Conservation (phyloP, 805 yeast genomes). For the Yamadazyma scolyti region DNA sequence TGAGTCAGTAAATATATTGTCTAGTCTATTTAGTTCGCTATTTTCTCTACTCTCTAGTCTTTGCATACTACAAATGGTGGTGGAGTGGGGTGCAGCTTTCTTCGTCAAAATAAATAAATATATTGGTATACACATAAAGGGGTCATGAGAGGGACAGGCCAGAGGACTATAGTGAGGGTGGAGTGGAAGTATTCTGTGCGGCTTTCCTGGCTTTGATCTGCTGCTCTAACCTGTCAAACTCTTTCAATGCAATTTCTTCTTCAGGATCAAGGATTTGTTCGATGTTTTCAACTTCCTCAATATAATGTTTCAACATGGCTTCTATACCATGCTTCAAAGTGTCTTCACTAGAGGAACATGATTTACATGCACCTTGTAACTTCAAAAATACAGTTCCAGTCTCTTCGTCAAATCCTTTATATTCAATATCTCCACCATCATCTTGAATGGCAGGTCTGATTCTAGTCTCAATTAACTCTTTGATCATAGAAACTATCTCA, state of each 20-base stretch:
- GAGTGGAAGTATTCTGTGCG: constrained; percentile 13
- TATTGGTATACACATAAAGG: too few species aligned
- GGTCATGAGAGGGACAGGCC: too few species aligned
- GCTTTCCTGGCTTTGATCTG: constrained; percentile 19
- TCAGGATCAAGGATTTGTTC: constrained; percentile 75
- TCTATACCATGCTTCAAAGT: constrained; percentile 95
- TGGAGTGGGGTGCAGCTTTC: too few species aligned
- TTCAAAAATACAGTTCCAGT: constrained; percentile 85
- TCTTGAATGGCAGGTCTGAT: constrained; percentile 97
- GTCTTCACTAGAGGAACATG: constrained; percentile 87
- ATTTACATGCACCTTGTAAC: constrained; percentile 92
- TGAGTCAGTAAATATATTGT: too few species aligned
- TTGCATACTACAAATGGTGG: too few species aligned
- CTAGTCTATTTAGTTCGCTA: too few species aligned
- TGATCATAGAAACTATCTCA: constrained; percentile 84
- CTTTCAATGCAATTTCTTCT: constrained; percentile 75
- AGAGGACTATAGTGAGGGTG: constrained; percentile 29
- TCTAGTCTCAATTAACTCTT: constrained; percentile 88
- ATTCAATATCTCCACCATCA: constrained; percentile 97
- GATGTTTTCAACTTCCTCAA: constrained; percentile 90
- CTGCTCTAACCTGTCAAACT: constrained; percentile 80
- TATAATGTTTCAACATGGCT: constrained; percentile 94
- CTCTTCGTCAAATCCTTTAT: constrained; percentile 78
- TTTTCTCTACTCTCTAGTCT: too few species aligned
- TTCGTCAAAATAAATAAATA: too few species aligned